Percentiles rank a stretch among this genome's conserved stretches.
Evolutionary conservation across 1,284 basidiomycete species (phyloP).

Genomic region (Clitocybe nebularis): DNA sequence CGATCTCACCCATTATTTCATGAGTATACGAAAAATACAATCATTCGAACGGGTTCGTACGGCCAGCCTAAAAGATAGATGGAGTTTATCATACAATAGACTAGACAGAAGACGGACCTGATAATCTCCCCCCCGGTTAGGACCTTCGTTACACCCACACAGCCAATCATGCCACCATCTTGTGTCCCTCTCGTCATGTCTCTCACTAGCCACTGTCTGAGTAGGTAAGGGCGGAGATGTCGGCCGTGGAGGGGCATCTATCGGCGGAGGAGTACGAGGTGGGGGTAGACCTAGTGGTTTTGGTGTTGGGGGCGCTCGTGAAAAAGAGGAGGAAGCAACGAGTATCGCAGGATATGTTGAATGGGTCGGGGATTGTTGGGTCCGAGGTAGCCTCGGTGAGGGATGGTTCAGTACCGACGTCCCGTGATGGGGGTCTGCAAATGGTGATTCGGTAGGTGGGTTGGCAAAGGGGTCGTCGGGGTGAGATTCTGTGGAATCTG

Average conservation of each 20-base stretch:
- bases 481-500: conserved; percentile 20
- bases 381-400: too few relatives aligned
- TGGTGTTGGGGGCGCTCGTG: conserved; percentile 38
- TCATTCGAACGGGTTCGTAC: conserved; percentile 74
- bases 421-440: conserved; percentile 33
- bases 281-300: conserved; percentile 54
- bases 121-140: conserved; percentile 62
- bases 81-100: not conserved
- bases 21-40: not conserved
- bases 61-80: conserved; percentile 48
- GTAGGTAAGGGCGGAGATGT: conserved; percentile 32
- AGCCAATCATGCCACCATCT: conserved; percentile 83
- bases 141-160: conserved; percentile 70
- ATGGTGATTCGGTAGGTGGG: conserved; percentile 45
- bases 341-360: conserved; percentile 5
- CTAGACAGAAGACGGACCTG: conserved; percentile 45
- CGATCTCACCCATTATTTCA: too few relatives aligned
- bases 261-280: conserved; percentile 49
- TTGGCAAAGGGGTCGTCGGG: conserved; percentile 49
- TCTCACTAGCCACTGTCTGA: conserved; percentile 20
- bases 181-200: conserved; percentile 35
- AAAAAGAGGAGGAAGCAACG: conserved; percentile 10
- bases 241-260: conserved; percentile 36
- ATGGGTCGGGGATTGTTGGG: conserved; percentile 2
- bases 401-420: conserved; percentile 5